Percentiles rank a stretch among this genome's conserved stretches.
Evolutionary conservation across 306 rosid species (phyloP).

Genomic region (Prunus armeniaca): DNA sequence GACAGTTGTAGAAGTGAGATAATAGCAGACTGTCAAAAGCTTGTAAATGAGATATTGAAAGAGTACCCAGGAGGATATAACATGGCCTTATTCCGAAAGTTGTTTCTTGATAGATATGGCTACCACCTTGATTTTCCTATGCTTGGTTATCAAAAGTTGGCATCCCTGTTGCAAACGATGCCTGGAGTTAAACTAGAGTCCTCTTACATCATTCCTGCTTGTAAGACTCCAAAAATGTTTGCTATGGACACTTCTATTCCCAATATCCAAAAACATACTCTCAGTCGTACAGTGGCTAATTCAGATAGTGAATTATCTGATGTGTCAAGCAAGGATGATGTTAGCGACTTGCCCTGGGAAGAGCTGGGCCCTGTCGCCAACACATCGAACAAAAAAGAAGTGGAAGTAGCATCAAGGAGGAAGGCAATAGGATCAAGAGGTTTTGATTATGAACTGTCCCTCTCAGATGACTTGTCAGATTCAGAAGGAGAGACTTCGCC

Average conservation of each 20-base stretch:
- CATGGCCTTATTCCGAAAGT: constrained; percentile 38
- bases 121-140: constrained; percentile 50
- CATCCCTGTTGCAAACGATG: constrained; percentile 48
- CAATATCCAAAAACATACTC: constrained; percentile 24
- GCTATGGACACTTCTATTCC: constrained; percentile 27
- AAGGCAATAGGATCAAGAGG: constrained; percentile 14
- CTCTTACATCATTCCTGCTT: constrained; percentile 34
- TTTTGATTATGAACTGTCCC: constrained; percentile 48
- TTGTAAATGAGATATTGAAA: constrained; percentile 50
- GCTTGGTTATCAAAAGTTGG: constrained; percentile 65
- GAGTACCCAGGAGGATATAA: constrained; percentile 56
- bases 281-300: constrained; percentile 13
- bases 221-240: constrained; percentile 25
- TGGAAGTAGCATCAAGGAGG: constrained; percentile 20
- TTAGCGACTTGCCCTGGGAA: constrained; percentile 49
- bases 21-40: constrained; percentile 57
- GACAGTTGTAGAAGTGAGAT: constrained; percentile 39
- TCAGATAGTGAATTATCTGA: constrained; percentile 44
- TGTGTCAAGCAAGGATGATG: constrained; percentile 34
- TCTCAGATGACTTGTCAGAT: constrained; percentile 52
- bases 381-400: constrained; percentile 14
- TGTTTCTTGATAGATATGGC: constrained; percentile 49
- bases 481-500: constrained; percentile 49
- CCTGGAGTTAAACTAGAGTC: constrained; percentile 58
- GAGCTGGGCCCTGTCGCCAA: constrained; percentile 66